Evolutionary conservation across 768 basidiomycete species (phyloP).

Genomic region (Boletus edulis): DNA sequence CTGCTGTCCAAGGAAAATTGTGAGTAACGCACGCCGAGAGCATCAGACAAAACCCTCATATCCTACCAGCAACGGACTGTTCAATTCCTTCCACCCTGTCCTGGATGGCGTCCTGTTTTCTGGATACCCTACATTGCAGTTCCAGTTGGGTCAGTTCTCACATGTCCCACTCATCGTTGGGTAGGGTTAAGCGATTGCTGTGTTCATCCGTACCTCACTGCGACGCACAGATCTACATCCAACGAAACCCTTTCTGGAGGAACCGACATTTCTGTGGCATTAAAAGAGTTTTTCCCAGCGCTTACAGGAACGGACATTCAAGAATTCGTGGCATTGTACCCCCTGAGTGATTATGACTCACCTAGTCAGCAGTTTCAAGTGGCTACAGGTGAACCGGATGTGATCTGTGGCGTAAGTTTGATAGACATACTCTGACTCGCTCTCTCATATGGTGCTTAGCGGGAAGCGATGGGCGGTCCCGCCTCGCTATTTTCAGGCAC

Average conservation of each 20-base stretch:
- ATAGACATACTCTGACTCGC: not conserved
- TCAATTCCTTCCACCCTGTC: conserved; percentile 51
- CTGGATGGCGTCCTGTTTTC: conserved; percentile 52
- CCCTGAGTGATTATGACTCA: conserved; percentile 42
- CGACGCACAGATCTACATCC: conserved; percentile 45
- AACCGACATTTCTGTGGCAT: conserved; percentile 31
- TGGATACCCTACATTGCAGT: conserved; percentile 46
- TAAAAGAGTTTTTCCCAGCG: conserved; percentile 44
- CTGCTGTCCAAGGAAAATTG: conserved; percentile 39
- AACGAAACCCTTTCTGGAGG: conserved; percentile 56
- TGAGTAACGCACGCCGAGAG: conserved; percentile 26
- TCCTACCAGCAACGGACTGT: conserved; percentile 37
- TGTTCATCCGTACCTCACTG: not conserved
- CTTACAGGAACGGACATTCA: conserved; percentile 39
- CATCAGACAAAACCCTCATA: conserved; percentile 1
- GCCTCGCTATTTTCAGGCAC: conserved; percentile 35
- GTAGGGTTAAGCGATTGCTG: conserved; percentile 32
- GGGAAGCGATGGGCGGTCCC: conserved; percentile 44
- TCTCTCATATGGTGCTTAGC: conserved; percentile 24
- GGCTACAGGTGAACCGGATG: conserved; percentile 46
- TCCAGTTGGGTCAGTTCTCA: conserved; percentile 44
- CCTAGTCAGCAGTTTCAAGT: conserved; percentile 41
- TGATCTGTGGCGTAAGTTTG: conserved; percentile 52
- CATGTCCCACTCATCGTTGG: conserved; percentile 59
- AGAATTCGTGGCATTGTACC: conserved; percentile 43